phyloP scores from a whole-genome alignment of 164 flowering plant species.

The Amborella trichopoda region DNA sequence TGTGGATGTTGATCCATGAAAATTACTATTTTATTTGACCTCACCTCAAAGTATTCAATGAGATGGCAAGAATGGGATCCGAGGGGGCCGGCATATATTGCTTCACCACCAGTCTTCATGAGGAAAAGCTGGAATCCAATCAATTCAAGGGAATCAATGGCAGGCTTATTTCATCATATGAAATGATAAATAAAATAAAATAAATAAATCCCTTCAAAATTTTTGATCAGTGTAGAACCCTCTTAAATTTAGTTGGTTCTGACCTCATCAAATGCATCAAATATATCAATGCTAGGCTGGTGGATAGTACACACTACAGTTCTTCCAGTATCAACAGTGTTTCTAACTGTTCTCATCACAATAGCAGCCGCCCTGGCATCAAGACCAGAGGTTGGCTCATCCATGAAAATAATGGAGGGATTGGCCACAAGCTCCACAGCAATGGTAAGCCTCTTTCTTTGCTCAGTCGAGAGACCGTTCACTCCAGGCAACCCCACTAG shows the following conservation, averaged over 20 bases:
- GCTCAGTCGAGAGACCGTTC: conserved; percentile 43
- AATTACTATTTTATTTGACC: not conserved
- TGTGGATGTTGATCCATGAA: not conserved
- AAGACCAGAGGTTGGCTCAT: conserved; percentile 51
- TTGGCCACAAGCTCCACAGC: conserved; percentile 58
- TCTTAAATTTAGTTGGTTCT: not conserved
- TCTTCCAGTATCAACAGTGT: conserved; percentile 43
- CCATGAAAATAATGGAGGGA: conserved; percentile 52
- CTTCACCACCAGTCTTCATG: conserved; percentile 34
- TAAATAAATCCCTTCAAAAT: not conserved
- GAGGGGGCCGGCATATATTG: conserved; percentile 32
- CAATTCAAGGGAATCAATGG: not conserved
- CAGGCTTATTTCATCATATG: not conserved
- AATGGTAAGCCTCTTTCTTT: conserved; percentile 40
- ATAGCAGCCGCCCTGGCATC: conserved; percentile 52
- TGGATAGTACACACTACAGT: conserved; percentile 47
- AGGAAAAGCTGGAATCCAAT: conserved; percentile 20
- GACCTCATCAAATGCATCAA: conserved; percentile 48
- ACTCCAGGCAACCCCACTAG: conserved; percentile 39
- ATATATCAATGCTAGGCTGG: conserved; percentile 48
- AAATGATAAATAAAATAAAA: not conserved
- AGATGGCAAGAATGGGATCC: conserved; percentile 25
- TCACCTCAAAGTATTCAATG: conserved; percentile 33
- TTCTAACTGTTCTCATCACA: conserved; percentile 52
- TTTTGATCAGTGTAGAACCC: not conserved